Evolutionary conservation across 257 asterid species (phyloP), one percentile per base, ranked within the genome.

Genomic region (Primulina tabacum): DNA sequence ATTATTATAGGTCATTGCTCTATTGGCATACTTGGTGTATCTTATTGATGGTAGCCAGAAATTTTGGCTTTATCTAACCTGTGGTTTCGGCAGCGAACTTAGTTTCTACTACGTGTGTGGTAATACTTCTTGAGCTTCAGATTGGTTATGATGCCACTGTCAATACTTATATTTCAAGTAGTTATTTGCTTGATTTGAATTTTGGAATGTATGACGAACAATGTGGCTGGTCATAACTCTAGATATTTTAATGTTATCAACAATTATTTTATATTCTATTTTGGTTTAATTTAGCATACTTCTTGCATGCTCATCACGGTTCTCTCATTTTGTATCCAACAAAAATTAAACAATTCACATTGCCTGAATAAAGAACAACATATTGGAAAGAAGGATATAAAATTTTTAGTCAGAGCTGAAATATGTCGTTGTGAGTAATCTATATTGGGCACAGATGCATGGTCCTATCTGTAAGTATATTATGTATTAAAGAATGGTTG

Each of bases 31-130:
- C 73, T 37, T 86, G 80, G 87, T 90, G 79, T 86, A 78, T 85
- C 83, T 86, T 72, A 76, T 81, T 67, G 99, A 93, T 65, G 77
- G 81, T 30, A 80, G 71, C 81, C 86, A 93, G 78, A 80, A 88
- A 67, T 85, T 73, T 77, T 84, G 95, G 96, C 86, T 93, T 65
- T 96, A 92, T 62, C 80, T 72, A 16, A 74, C 87, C 67, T 93
- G 92, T 92, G 95, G 86, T 63, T 89, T 93, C 66, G 96, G 89
- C 53, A 78, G 84, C 75, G 95, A 71, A 57, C 75, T 87, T 56
- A 87, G 97, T 73, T 93, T 93, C 86, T 89, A 89, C 87, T 93
- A 93, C 75, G 81, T 93, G 71, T 90, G 92, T 60, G 99, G 99
- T 93, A 89, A 76, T 40, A 40, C 16, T 40, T 75, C 73, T 72